Base-by-base conservation (phyloP, 2,329 filamentous ascomycete species). In the Aspergillus cejpii region DNA sequence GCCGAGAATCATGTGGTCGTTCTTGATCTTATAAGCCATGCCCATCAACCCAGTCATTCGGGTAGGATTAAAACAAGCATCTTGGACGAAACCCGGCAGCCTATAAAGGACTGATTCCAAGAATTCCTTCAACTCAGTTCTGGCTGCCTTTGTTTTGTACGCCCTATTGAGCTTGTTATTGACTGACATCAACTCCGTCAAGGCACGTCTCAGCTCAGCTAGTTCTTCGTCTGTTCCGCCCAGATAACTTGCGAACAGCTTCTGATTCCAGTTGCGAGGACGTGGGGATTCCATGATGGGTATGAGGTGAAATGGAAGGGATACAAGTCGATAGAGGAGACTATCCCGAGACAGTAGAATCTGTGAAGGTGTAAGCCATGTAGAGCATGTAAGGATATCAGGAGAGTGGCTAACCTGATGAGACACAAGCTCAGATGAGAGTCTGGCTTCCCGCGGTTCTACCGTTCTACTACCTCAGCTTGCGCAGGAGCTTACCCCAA, bases 181-280 rank as follows among this genome's bases (percentile, higher is more conserved):
- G 11, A 29, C 12, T 14, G 17, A 17, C 40, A 37, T 43, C 31
- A 43, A 37, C 14, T 43, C 27, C 23, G 21, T 24, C 28, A 43
- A 3, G 3, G 21, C 40, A n/a, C 31, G 29, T 21, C 23, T 37
- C 40, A 43, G 19, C 5, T 36, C 24, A 3, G 10, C n/a, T 6
- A 43, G 11, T 11, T 43, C 40, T 10, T 37, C 14, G 24, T 19
- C 20, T 3, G 40, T 24, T 12, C 31, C 40, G 15, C 40, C 40
- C 19, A 43, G 24, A 19, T 28, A 43, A 6, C 12, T 26, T 26
- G 29, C 40, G 17, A 43, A 26, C 6, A 26, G 17, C 21, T 33
- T 26, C 17, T 43, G 40, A 15, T 43, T 43, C 40, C 40, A 43
- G 15, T 43, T 26, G 14, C 40, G 40, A n/a, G 40, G 40, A 14